Percentiles rank a stretch among this genome's conserved stretches.
phyloP scores from a whole-genome alignment of 768 basidiomycete species.

The Floccularia luteovirens region DNA sequence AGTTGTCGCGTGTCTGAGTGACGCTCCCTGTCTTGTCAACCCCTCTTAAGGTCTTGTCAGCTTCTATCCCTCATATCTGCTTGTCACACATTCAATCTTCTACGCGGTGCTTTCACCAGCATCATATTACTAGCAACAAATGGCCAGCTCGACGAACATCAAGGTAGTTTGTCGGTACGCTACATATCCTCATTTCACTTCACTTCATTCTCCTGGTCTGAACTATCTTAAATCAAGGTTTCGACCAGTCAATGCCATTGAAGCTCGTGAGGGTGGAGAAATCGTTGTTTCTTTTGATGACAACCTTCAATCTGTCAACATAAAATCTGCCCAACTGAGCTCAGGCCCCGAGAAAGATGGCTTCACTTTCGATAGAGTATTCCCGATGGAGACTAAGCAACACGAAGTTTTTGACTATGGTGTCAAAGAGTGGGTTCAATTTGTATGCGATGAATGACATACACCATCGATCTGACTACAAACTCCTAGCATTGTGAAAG shows the following conservation, averaged over 20 bases:
- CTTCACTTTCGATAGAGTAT: conserved; percentile 96
- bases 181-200: no score
- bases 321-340: conserved; percentile 61
- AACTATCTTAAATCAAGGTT: conserved; percentile 47
- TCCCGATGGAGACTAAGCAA: conserved; percentile 87
- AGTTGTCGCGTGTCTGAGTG: no score
- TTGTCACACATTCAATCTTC: no score
- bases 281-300: conserved; percentile 88
- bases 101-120: no score
- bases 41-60: no score
- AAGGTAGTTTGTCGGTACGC: conserved; percentile 96
- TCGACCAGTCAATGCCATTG: conserved; percentile 90
- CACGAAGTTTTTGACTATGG: conserved; percentile 97
- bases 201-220: neutral
- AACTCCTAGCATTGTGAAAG: conserved; percentile 74
- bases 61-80: no score
- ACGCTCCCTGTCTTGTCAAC: no score
- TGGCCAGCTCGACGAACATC: conserved; percentile 83
- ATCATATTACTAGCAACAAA: no score
- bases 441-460: conserved; percentile 1
- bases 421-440: conserved; percentile 78
- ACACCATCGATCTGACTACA: conserved; percentile 14
- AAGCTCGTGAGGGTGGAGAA: conserved; percentile 80
- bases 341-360: conserved; percentile 94
- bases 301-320: conserved; percentile 73